Conservation (phyloP, 495 filamentous ascomycete species). For the Lasiosphaeris hirsuta region DNA sequence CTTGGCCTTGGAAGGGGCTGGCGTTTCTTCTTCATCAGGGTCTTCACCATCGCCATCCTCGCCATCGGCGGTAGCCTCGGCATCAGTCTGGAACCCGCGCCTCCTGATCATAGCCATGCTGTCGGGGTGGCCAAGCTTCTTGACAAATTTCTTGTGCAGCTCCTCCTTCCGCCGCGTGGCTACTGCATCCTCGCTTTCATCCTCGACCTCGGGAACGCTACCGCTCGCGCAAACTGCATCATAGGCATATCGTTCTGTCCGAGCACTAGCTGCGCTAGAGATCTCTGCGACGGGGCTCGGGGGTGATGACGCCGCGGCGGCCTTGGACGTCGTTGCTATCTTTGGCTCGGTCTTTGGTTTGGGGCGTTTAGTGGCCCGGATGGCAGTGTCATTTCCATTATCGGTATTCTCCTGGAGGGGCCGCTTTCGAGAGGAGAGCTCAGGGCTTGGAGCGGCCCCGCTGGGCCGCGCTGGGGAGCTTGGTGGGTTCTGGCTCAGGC, state of each 20-base stretch:
- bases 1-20: slow-evolving; percentile 42
- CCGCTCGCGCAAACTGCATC: slow-evolving; percentile 26
- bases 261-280: slow-evolving; percentile 17
- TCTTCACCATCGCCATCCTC: slow-evolving; percentile 57
- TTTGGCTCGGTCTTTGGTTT: slow-evolving; percentile 30
- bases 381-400: slow-evolving; percentile 32
- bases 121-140: slow-evolving; percentile 81
- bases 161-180: slow-evolving; percentile 56
- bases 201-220: slow-evolving; percentile 30
- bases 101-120: slow-evolving; percentile 68
- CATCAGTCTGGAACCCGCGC: slow-evolving; percentile 48
- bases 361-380: slow-evolving; percentile 40
- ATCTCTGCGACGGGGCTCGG: background rate
- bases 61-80: slow-evolving; percentile 48
- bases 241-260: slow-evolving; percentile 48
- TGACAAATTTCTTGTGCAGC: slow-evolving; percentile 82
- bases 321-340: slow-evolving; percentile 4
- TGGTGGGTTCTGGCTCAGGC: slow-evolving; percentile 22
- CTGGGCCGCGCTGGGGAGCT: slow-evolving; percentile 15
- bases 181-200: slow-evolving; percentile 48
- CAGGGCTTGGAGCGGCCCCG: slow-evolving; percentile 12
- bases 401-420: slow-evolving; percentile 42
- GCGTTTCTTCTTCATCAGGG: slow-evolving; percentile 17
- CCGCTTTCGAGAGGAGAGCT: slow-evolving; percentile 36
- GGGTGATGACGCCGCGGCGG: slow-evolving; percentile 7